Evolutionary conservation across 176 grass and related monocot species (phyloP).

Genomic region (Oryza rufipogon): DNA sequence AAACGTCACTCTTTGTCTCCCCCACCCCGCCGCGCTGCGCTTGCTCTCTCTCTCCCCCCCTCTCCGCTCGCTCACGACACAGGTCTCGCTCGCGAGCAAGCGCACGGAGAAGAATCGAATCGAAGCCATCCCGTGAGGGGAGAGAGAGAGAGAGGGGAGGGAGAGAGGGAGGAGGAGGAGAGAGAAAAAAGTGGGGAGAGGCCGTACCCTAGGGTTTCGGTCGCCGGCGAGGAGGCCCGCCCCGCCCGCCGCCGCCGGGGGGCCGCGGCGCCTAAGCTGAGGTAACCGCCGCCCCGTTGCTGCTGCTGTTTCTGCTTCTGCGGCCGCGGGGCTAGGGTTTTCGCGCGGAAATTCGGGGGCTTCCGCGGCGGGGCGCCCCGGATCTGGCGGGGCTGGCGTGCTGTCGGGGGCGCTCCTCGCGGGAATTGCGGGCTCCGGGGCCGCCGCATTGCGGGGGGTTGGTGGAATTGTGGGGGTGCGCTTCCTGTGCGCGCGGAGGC

Average conservation of each 20-base stretch:
- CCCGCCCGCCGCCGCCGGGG: not conserved
- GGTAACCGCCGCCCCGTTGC: constrained; percentile 15
- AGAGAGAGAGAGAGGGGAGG: not conserved
- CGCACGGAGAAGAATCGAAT: constrained; percentile 37
- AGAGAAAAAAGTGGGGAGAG: not conserved
- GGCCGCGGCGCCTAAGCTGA: constrained; percentile 10
- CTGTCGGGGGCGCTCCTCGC: not conserved
- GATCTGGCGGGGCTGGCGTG: constrained; percentile 28
- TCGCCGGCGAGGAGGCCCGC: not conserved
- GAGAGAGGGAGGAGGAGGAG: not conserved
- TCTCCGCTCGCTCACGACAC: constrained; percentile 38
- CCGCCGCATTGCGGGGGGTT: constrained; percentile 33
- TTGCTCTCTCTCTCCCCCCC: constrained; percentile 3
- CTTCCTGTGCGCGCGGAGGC: constrained; percentile 3
- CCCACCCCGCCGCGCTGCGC: not conserved
- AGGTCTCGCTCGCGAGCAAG: constrained; percentile 29
- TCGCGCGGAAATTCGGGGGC: constrained; percentile 1
- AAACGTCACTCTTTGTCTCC: constrained; percentile 46
- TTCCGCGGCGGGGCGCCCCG: not conserved
- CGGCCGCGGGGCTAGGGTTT: constrained; percentile 15
- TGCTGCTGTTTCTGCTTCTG: not conserved
- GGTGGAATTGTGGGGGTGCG: constrained; percentile 34
- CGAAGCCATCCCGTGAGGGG: not conserved
- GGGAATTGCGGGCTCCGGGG: constrained; percentile 19
- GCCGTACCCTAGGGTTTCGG: constrained; percentile 42